Conservation (phyloP, 1,284 basidiomycete genomes). For the Puccinia hordei region DNA sequence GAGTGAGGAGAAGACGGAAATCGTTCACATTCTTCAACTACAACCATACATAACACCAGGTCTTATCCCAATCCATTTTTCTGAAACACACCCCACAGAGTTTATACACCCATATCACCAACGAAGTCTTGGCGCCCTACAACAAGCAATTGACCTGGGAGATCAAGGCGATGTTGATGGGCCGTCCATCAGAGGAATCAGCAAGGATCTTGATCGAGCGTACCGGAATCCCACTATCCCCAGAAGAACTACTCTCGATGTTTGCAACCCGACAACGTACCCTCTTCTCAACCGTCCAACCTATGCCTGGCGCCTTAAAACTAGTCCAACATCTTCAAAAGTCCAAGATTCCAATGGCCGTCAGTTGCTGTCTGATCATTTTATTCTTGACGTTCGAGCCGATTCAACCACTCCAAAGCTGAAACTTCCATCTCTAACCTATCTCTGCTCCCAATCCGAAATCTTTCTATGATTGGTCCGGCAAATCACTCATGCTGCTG, state of each 20-base stretch:
- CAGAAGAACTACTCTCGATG: constrained; percentile 11
- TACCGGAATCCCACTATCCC: constrained; percentile 19
- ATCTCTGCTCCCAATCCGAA: constrained; percentile 11
- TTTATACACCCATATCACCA: constrained; percentile 59
- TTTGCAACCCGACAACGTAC: constrained; percentile 47
- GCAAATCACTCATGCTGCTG: neutral
- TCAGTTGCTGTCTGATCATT: constrained; percentile 48
- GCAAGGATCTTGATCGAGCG: constrained; percentile 51
- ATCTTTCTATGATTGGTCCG: neutral
- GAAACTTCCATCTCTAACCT: neutral
- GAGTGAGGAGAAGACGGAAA: constrained; percentile 17
- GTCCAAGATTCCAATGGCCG: constrained; percentile 56
- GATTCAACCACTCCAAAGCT: neutral
- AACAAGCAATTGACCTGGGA: constrained; percentile 60
- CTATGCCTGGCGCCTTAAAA: constrained; percentile 58
- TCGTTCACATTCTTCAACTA: neutral
- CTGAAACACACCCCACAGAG: neutral
- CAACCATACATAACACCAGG: neutral
- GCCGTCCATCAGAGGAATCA: constrained; percentile 58
- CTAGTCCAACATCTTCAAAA: constrained; percentile 57
- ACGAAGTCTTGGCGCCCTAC: constrained; percentile 58
- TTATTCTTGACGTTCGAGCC: neutral
- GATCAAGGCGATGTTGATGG: constrained; percentile 59
- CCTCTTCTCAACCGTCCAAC: constrained; percentile 56
- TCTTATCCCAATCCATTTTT: constrained; percentile 40